Conservation (phyloP, 2,329 filamentous ascomycete species). For the Beauveria bassiana region DNA sequence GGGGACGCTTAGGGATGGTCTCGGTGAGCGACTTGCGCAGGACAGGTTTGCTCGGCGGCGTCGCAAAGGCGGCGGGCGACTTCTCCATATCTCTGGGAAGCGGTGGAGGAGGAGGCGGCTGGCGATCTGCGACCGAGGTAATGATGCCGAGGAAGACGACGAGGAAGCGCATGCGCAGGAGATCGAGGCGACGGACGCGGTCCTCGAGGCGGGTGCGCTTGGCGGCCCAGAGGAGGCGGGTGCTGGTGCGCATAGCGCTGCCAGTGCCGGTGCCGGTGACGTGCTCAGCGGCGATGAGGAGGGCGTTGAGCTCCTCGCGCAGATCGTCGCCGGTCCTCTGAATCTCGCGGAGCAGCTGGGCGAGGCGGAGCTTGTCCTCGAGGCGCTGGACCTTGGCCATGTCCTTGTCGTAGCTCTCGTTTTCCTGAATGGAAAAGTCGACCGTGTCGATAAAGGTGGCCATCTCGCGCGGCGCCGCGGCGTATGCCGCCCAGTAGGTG, state of each 20-base stretch:
- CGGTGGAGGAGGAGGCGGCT: constrained; percentile 22
- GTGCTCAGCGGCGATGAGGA: constrained; percentile 40
- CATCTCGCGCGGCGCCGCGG: constrained; percentile 50
- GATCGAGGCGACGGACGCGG: constrained; percentile 49
- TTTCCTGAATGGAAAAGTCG: constrained; percentile 55
- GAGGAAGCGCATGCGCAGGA: constrained; percentile 57
- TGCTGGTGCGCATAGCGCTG: constrained; percentile 35
- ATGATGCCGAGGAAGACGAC: constrained; percentile 58
- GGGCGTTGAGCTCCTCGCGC: constrained; percentile 48
- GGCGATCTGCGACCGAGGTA: constrained; percentile 28
- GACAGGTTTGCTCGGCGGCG: constrained; percentile 23
- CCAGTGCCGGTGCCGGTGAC: constrained; percentile 34
- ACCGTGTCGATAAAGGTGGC: constrained; percentile 50
- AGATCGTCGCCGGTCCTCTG: constrained; percentile 53
- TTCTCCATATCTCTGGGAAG: constrained; percentile 28
- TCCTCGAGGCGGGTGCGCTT: constrained; percentile 48
- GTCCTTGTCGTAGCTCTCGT: constrained; percentile 56
- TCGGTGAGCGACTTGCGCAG: constrained; percentile 37
- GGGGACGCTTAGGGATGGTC: constrained; percentile 36
- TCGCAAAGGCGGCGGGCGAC: constrained; percentile 18
- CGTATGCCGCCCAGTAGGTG: constrained; percentile 48
- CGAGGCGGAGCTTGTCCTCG: constrained; percentile 55
- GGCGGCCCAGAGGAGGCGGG: constrained; percentile 51
- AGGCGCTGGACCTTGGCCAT: constrained; percentile 48
- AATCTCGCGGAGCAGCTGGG: constrained; percentile 52